Evolutionary conservation across 108 stramenopile genomes (phyloP), one percentile per base, ranked within the genome.

Genomic region (Skeletonema grethae): DNA sequence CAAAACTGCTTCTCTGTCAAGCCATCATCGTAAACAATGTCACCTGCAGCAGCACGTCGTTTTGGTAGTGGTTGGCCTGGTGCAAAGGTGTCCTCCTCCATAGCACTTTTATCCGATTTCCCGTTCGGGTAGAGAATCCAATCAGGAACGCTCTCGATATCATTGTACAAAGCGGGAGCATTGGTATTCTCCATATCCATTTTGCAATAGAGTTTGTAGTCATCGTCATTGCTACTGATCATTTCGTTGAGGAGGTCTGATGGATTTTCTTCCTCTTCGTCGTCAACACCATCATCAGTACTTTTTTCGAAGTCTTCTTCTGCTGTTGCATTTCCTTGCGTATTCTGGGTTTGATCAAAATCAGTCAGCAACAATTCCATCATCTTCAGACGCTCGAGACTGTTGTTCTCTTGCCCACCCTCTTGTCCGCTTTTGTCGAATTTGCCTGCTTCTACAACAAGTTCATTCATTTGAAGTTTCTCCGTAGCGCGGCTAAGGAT

Each of bases 361-460:
- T 94, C 90, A 10, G 89, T 88, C 48, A 94, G 55, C 11, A 94
- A 75, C 15, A 94, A 80, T 75, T 94, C 93, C 93, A 94, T 94
- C 86, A 94, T 88, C 59, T 81, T 78, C 53, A 90, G 85, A 60
- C 93, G 73, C 70, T 94, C 93, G 10, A 90, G 70, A 63, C 90
- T 94, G 65, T 86, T 90, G 70, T 85, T 89, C 50, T 93, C 87
- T 30, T 82, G 87, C 57, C 88, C 75, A n/a, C 77, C 60, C 72
- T 84, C 85, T 81, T 87, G 78, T 48, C 83, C 75, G 31, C 80
- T 75, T 68, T 91, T 88, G 77, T 96, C 89, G 76, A 98, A 98
- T 75, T 97, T 87, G n/a, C 98, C 98, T 10, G 93, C 89, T 72
- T 97, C 97, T 2, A 98, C 95, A 39, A 97, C 96, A 29, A 98